Evolutionary conservation across 257 asterid genomes (phyloP).

Genomic region (Cordia subcordata): DNA sequence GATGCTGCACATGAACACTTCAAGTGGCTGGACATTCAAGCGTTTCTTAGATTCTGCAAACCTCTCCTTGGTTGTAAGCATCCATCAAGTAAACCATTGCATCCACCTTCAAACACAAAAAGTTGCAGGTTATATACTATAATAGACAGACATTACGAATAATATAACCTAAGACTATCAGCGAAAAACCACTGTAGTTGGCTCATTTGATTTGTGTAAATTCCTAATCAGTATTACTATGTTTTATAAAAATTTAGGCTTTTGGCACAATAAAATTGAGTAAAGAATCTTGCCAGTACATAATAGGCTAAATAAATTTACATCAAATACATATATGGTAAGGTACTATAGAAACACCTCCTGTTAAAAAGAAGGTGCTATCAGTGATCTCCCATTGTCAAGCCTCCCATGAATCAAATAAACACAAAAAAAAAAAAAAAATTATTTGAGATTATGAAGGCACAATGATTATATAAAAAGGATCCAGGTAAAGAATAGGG

Average conservation of each 20-base stretch:
- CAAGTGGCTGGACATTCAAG: constrained; percentile 62
- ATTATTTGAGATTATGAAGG: constrained; percentile 39
- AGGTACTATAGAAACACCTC: constrained; percentile 44
- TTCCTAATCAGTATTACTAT: too few relatives aligned
- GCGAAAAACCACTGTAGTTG: too few relatives aligned
- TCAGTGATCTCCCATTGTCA: constrained; percentile 36
- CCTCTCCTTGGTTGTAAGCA: constrained; percentile 71
- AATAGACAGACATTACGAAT: not conserved
- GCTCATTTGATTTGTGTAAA: too few relatives aligned
- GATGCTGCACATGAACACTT: constrained; percentile 88
- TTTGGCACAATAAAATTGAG: too few relatives aligned
- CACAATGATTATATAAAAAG: constrained; percentile 4
- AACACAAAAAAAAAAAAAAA: constrained; percentile 21
- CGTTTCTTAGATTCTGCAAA: constrained; percentile 78
- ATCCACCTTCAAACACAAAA: constrained; percentile 54
- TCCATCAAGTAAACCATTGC: constrained; percentile 78
- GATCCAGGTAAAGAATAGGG: too few relatives aligned
- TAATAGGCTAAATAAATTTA: too few relatives aligned
- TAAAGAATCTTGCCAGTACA: too few relatives aligned
- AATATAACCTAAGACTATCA: not conserved
- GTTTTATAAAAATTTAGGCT: too few relatives aligned
- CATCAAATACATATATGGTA: constrained; percentile 10
- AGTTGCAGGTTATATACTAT: constrained; percentile 2
- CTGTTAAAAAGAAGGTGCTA: constrained; percentile 26
- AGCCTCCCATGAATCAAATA: constrained; percentile 61